These are phyloP conservation scores for Scheffersomyces illinoinensis DNA, from an alignment of 1,139 yeast genomes.

Conservation along the genomic window DNA sequence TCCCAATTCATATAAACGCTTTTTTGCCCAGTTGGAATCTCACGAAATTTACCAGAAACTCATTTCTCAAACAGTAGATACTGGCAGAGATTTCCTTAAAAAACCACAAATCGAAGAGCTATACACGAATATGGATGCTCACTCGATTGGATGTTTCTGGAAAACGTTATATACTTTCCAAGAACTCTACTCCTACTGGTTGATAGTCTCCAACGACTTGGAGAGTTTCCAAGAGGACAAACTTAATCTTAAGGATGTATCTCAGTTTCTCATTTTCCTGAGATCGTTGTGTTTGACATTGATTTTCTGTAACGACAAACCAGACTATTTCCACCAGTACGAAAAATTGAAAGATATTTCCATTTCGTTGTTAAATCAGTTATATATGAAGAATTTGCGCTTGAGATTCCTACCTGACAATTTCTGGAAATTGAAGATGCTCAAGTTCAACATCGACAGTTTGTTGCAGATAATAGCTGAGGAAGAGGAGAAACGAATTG, in stretches of 20 bases:
- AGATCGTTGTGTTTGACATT: constrained; percentile 56
- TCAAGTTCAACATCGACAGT: constrained; percentile 28
- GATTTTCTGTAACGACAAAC: constrained; percentile 38
- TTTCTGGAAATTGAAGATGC: constrained; percentile 55
- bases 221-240: constrained; percentile 53
- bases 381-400: constrained; percentile 70
- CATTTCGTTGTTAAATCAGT: constrained; percentile 60
- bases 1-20: constrained; percentile 34
- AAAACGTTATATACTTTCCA: constrained; percentile 37
- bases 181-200: constrained; percentile 56
- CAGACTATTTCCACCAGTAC: constrained; percentile 14
- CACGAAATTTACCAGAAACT: constrained; percentile 20
- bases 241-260: constrained; percentile 48
- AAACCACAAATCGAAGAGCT: constrained; percentile 12
- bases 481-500: constrained; percentile 33
- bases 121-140: constrained; percentile 6
- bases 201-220: constrained; percentile 66
- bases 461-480: constrained; percentile 38
- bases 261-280: constrained; percentile 48
- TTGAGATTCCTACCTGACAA: constrained; percentile 51
- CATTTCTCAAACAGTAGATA: neutral
- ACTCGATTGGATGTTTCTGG: constrained; percentile 28
- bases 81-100: constrained; percentile 22
- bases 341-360: constrained; percentile 38
- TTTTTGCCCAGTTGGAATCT: constrained; percentile 20